Evolutionary conservation across 192 early-diverging fungal species (phyloP), one percentile per base, ranked within the genome.

Genomic region (Spinellus fusiger): DNA sequence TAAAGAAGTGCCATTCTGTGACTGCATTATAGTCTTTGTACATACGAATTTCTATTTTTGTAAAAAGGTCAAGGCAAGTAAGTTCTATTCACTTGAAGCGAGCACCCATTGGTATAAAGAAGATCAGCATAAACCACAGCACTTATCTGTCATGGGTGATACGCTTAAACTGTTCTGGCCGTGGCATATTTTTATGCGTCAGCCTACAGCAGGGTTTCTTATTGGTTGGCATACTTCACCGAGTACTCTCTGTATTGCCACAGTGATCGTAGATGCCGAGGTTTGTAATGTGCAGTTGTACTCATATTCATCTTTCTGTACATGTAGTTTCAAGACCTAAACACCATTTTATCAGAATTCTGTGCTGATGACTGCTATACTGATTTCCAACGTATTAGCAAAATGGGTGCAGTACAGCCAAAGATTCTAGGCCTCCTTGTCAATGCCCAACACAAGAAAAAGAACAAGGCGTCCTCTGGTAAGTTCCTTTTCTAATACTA

Each of bases 171-270:
- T 80, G 31, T 77, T 76, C 48, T 83, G 78, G 78, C 80, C 80
- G 12, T 68, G 72, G 5, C 80, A 80, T 54, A 38, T 78, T n/a
- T 80, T 78, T 58, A 66, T 73, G 20, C 66, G 70, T 15, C 65
- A 73, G 49, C 54, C 65, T 32, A 52, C 58, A 52, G 61, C 69
- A 18, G 80, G 80, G 4, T 83, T 71, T 47, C 69, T 83, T 2
- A 66, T 83, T 23, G 80, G 80, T 5, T 83, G 80, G 80, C 76
- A 74, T 52, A 70, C 74, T 58, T 62, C 71, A 20, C 59, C 67
- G 12, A 73, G 65, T 48, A 79, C 78, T 5, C 59, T 75, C 13
- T 83, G 80, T 58, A 73, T 83, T 31, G 78, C 80, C 18, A 66
- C 78, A 2, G 57, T 83, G 4, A 67, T 80, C n/a, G 64, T 68